Base-by-base conservation (phyloP, 1,139 yeast species). In the Geotrichum cucujoidarum region DNA sequence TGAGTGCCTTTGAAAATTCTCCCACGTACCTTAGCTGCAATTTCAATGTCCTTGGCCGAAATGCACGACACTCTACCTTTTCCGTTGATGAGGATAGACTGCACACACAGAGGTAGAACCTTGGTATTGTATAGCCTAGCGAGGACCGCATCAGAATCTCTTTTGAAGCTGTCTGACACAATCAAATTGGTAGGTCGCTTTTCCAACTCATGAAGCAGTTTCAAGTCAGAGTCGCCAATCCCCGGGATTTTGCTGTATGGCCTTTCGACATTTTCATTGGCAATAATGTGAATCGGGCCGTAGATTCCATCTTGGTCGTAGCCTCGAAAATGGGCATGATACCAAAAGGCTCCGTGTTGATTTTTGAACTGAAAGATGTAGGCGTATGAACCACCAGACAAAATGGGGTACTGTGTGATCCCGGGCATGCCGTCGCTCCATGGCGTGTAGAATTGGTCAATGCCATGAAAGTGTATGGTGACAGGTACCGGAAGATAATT, bases 391-490 rank as follows among this genome's bases (percentile, higher is more conserved):
- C 61, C 65, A 4, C 72, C 72, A 40, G 62, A 57, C 2, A 57
- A 45, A 25, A 67, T 66, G 2, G 71, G 69, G 34, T 57, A 57
- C 47, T 67, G 71, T 0, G 71, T 62, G 4, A 67, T 51, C 3
- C 72, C 72, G 13, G 72, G 64, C 11, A 64, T 68, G 13, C 73
- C 72, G 48, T 69, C 73, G 1, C 67, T 57, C 66, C 68, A 68
- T 1, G 70, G 68, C 0, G 72, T 67, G 7, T 65, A 65, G 21
- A 53, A 55, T 47, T 69, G 72, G 17, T 66, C 58, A 17, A 69
- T 60, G 1, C 72, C 72, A 50, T 69, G 73, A 48, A 65, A 69
- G 49, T 69, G 73, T 10, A 46, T 46, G n/a, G 49, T 40, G 17
- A 46, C 37, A 21, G 49, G 43, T 17, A 41, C 42, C 17, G 38